These are phyloP conservation scores for Populus deltoides DNA, from an alignment of 345 rosid species.

Conservation along the genomic window DNA sequence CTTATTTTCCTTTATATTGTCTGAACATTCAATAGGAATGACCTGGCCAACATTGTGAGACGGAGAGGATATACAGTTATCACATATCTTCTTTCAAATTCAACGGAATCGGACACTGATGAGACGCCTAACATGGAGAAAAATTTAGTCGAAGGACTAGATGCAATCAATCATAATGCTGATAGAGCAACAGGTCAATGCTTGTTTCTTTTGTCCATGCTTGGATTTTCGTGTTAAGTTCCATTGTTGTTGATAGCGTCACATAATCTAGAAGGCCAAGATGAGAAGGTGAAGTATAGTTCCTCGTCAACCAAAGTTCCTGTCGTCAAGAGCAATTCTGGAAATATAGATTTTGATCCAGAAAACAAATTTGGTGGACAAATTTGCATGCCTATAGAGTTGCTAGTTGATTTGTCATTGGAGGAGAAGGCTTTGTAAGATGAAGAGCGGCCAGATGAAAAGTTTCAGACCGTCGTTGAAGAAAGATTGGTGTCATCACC, in stretches of 20 bases:
- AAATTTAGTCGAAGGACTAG: slow-evolving; percentile 17
- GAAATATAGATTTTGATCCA: background rate
- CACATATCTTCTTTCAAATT: slow-evolving; percentile 54
- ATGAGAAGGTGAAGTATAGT: slow-evolving; percentile 23
- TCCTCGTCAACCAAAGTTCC: slow-evolving; percentile 21
- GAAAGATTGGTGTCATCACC: background rate
- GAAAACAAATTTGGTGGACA: slow-evolving; percentile 6
- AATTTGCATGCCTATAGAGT: slow-evolving; percentile 7
- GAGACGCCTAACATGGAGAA: slow-evolving; percentile 20
- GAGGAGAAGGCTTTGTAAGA: background rate
- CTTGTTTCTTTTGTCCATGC: slow-evolving; percentile 3
- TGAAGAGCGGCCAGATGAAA: slow-evolving; percentile 7
- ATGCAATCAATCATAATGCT: slow-evolving; percentile 7
- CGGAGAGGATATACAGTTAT: slow-evolving; percentile 81
- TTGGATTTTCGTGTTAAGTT: slow-evolving; percentile 3
- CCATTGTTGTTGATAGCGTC: slow-evolving; percentile 14
- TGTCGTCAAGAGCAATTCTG: background rate
- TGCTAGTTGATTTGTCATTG: background rate
- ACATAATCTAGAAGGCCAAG: slow-evolving; percentile 40
- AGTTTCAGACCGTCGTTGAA: background rate
- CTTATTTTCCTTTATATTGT: background rate
- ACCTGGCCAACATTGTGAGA: slow-evolving; percentile 82
- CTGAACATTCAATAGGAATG: slow-evolving; percentile 49
- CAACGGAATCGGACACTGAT: slow-evolving; percentile 25
- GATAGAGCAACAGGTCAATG: slow-evolving; percentile 43